Evolutionary conservation across 148 eudicot genomes (phyloP).

Genomic region (Suaeda aralocaspica): DNA sequence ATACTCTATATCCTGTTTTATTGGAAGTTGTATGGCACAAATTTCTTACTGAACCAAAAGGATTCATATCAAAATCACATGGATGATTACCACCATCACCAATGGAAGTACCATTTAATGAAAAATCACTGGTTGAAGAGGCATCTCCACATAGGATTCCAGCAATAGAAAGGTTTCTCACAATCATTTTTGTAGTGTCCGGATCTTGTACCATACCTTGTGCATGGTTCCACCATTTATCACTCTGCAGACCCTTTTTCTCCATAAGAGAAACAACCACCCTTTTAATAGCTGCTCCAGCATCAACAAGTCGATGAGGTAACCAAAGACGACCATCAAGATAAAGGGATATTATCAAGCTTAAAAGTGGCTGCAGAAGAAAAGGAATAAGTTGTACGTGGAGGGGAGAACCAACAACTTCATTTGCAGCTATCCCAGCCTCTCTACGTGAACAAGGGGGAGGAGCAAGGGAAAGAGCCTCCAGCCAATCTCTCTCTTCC

Average conservation of each 20-base stretch:
- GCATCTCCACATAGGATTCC: conserved; percentile 48
- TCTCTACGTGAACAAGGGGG: conserved; percentile 93
- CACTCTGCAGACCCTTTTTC: conserved; percentile 36
- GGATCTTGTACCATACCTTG: conserved; percentile 57
- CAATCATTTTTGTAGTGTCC: conserved; percentile 48
- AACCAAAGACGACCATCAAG: conserved; percentile 74
- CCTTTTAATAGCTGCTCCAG: conserved; percentile 44
- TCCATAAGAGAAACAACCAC: conserved; percentile 51
- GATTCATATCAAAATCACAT: conserved; percentile 31
- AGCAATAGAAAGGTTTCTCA: conserved; percentile 36
- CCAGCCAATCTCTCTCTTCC: conserved; percentile 94
- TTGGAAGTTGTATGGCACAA: conserved; percentile 32
- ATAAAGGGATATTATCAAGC: conserved; percentile 52
- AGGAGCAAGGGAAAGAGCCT: conserved; percentile 78
- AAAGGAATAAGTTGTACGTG: conserved; percentile 61
- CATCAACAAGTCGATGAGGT: conserved; percentile 56
- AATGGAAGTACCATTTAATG: conserved; percentile 26
- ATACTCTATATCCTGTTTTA: conserved; percentile 61
- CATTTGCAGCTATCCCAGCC: conserved; percentile 88
- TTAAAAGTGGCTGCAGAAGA: conserved; percentile 58
- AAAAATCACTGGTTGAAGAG: conserved; percentile 25
- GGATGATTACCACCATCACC: conserved; percentile 28
- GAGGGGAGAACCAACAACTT: conserved; percentile 68
- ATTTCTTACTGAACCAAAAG: conserved; percentile 40
- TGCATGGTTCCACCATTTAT: conserved; percentile 55